Evolutionary conservation across 306 rosid species (phyloP).

Genomic region (Purshia tridentata): DNA sequence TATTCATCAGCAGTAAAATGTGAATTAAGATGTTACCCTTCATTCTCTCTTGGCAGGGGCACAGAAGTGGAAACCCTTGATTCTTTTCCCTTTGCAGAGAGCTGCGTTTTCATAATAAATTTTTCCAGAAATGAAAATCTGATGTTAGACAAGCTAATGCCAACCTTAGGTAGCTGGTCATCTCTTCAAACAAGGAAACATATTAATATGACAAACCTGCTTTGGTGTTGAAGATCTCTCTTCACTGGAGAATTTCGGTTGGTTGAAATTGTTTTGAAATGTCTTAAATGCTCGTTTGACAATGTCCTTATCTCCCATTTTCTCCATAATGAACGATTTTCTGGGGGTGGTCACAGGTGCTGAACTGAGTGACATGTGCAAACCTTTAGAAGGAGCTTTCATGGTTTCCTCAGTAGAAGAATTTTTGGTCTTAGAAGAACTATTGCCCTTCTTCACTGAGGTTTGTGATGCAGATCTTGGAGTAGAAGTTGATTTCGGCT

Average conservation of each 20-base stretch:
- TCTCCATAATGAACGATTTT: conserved; percentile 79
- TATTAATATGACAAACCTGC: conserved; percentile 46
- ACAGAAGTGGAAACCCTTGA: conserved; percentile 50
- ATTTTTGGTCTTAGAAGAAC: conserved; percentile 46
- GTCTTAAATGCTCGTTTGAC: conserved; percentile 90
- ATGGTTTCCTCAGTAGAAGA: conserved; percentile 41
- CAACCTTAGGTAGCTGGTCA: conserved; percentile 1
- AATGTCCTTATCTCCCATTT: conserved; percentile 92
- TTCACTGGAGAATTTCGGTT: conserved; percentile 45
- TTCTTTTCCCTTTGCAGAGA: conserved; percentile 49
- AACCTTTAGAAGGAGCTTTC: conserved; percentile 53
- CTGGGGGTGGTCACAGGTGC: conserved; percentile 47
- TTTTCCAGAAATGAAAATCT: conserved; percentile 15
- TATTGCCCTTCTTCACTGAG: conserved; percentile 48
- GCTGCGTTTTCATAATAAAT: conserved; percentile 34
- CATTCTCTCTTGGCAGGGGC: conserved; percentile 56
- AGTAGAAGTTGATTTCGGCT: conserved; percentile 36
- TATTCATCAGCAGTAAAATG: conserved; percentile 4
- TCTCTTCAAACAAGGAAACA: neutral
- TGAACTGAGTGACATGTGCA: conserved; percentile 66
- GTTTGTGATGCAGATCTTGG: conserved; percentile 35
- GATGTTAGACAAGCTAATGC: neutral
- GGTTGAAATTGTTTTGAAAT: conserved; percentile 71
- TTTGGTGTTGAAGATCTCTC: conserved; percentile 44
- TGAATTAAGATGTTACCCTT: conserved; percentile 49